A percentile compares a stretch with the other conserved stretches of the same genome.
phyloP scores from a whole-genome alignment of 2,329 filamentous ascomycete genomes.

The Fonsecaea pugnacius region DNA sequence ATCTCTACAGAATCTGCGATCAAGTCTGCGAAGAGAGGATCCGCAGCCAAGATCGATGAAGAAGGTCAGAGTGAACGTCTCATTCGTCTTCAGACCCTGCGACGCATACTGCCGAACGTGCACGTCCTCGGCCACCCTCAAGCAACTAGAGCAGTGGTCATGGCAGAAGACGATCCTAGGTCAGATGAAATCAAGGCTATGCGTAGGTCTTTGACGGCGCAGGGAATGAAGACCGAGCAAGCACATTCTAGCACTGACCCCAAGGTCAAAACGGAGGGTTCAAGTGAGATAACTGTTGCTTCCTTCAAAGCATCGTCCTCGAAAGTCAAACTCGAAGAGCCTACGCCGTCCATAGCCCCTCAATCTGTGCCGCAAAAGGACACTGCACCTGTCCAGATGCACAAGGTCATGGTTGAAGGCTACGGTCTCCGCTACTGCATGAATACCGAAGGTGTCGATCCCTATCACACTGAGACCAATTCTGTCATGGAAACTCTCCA shows the following conservation, averaged over 20 bases:
- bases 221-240: slow-evolving; percentile 15
- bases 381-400: slow-evolving; percentile 68
- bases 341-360: slow-evolving; percentile 6
- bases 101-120: slow-evolving; percentile 78
- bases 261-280: slow-evolving; percentile 28
- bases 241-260: slow-evolving; percentile 16
- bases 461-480: slow-evolving; percentile 75
- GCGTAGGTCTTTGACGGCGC: slow-evolving; percentile 16
- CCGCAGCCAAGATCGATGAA: slow-evolving; percentile 49
- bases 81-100: slow-evolving; percentile 80
- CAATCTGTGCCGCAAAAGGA: slow-evolving; percentile 49
- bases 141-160: slow-evolving; percentile 62
- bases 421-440: slow-evolving; percentile 89
- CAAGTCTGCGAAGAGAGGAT: slow-evolving; percentile 49
- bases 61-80: slow-evolving; percentile 67
- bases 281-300: neutral
- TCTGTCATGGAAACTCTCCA: slow-evolving; percentile 86
- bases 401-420: slow-evolving; percentile 84
- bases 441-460: slow-evolving; percentile 88
- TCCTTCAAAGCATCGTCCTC: neutral
- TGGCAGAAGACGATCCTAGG: slow-evolving; percentile 38
- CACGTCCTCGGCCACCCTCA: slow-evolving; percentile 88
- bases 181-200: slow-evolving; percentile 36
- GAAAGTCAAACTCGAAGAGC: slow-evolving; percentile 30
- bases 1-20: slow-evolving; percentile 67